Conservation (phyloP, 2,329 filamentous ascomycete species). For the Fusarium verticillioides region DNA sequence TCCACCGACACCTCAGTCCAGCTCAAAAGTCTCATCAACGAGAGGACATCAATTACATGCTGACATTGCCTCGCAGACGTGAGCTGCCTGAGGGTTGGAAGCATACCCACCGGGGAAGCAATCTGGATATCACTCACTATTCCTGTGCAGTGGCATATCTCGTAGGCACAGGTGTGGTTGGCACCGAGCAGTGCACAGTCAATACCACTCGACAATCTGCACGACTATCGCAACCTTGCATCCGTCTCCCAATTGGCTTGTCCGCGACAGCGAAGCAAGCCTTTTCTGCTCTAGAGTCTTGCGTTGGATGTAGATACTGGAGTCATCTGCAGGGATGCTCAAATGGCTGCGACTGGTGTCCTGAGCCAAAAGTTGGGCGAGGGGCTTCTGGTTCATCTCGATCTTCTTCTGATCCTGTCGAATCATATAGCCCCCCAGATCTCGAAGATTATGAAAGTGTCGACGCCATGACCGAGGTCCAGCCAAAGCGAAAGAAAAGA, state of each 20-base stretch:
- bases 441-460: conserved; percentile 2
- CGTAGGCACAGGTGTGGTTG: conserved; percentile 43
- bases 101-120: conserved; percentile 25
- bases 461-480: background rate
- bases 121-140: conserved; percentile 41
- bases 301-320: conserved; percentile 49
- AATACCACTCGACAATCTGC: conserved; percentile 17
- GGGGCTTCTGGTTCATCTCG: background rate
- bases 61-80: conserved; percentile 37
- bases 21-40: conserved; percentile 35
- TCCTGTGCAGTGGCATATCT: conserved; percentile 49
- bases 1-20: conserved; percentile 37
- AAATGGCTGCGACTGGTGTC: conserved; percentile 45
- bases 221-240: conserved; percentile 44
- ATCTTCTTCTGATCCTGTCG: background rate
- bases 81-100: conserved; percentile 45
- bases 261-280: conserved; percentile 22
- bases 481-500: background rate
- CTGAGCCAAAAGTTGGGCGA: background rate
- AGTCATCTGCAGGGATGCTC: conserved; percentile 36
- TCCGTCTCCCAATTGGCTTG: conserved; percentile 42
- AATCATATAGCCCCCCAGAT: background rate
- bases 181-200: conserved; percentile 28
- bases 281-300: conserved; percentile 40
- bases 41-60: conserved; percentile 42